These are phyloP conservation scores for Neonectria faginata DNA, from an alignment of 2,329 filamentous ascomycete genomes.

Conservation along the genomic window DNA sequence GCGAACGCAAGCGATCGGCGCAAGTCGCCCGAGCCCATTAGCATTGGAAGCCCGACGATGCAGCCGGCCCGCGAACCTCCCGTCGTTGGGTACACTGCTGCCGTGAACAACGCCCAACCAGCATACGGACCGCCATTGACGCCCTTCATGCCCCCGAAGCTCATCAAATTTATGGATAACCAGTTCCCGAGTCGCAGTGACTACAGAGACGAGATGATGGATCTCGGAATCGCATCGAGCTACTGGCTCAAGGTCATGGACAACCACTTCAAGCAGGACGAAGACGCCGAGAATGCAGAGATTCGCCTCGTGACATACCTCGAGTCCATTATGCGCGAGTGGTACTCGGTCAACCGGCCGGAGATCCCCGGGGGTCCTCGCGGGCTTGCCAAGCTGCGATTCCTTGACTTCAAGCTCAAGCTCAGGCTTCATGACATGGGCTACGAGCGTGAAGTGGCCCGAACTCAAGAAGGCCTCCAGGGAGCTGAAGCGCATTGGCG, in stretches of 20 bases:
- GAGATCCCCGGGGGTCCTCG: constrained; percentile 2
- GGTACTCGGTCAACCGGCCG: not conserved
- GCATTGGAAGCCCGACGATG: not conserved
- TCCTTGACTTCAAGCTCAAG: constrained; percentile 6
- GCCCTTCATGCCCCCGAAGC: not conserved
- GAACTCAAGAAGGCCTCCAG: too few species aligned
- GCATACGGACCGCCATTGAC: not conserved
- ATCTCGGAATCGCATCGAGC: not conserved
- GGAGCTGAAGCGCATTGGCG: not conserved
- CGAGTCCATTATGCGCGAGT: constrained; percentile 6
- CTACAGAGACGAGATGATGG: not conserved
- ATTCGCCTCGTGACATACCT: not conserved
- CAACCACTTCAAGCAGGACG: not conserved
- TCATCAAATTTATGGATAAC: not conserved
- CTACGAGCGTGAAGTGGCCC: not conserved
- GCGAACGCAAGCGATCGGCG: not conserved
- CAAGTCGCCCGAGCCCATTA: constrained; percentile 1
- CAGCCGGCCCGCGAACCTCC: not conserved
- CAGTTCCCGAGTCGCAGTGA: constrained; percentile 6
- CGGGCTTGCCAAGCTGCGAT: constrained; percentile 11
- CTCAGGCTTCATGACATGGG: not conserved
- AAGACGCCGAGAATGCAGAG: not conserved
- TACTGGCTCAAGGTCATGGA: not conserved
- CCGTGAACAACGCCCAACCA: not conserved
- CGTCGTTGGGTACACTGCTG: not conserved